Base-by-base conservation (phyloP, 495 filamentous ascomycete species). In the Penicillium simplicissimum region DNA sequence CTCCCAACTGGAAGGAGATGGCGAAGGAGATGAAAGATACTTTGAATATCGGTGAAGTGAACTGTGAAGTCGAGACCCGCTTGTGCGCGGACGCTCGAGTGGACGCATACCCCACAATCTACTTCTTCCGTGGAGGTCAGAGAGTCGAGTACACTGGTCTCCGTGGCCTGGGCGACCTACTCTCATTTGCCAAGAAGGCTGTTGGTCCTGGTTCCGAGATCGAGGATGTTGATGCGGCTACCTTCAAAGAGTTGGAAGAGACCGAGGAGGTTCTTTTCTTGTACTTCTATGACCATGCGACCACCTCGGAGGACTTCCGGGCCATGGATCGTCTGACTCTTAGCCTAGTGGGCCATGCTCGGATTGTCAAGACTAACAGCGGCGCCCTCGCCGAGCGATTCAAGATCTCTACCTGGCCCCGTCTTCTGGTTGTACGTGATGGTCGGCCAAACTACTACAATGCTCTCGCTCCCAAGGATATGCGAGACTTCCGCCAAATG, bases 281-380 rank as follows among this genome's bases (percentile, higher is more conserved):
- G 65, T 98, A 97, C 76, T 93, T 98, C 73, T 98, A 96, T 74
- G 96, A 98, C 69, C 86, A 95, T 58, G 95, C 95, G 31, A 97
- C 95, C 2, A 93, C 91, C 0, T 84, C 78, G 57, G 95, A 98
- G 74, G 95, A 98, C 75, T 96, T 98, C 71, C 79, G 79, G 64
- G 93, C 93, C 19, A 76, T 98, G 58, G 93, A 98, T 45, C 87
- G 93, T 19, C 73, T 98, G 28, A 89, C 90, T 8, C 81, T 97
- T 31, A 90, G 85, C 67, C 82, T 98, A 38, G 90, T 98, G 59
- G 96, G 96, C 17, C 93, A 92, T 67, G 96, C 91, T 28, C 91
- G 89, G 67, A 80, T 98, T 25, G 92, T 97, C 58, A 97, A 94
- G 78, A 95, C 93, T 2, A 85, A 88, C 58, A 90, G 90, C 65